Evolutionary conservation across 192 early-diverging fungal species (phyloP).

Genomic region (Coemansia sp.): DNA sequence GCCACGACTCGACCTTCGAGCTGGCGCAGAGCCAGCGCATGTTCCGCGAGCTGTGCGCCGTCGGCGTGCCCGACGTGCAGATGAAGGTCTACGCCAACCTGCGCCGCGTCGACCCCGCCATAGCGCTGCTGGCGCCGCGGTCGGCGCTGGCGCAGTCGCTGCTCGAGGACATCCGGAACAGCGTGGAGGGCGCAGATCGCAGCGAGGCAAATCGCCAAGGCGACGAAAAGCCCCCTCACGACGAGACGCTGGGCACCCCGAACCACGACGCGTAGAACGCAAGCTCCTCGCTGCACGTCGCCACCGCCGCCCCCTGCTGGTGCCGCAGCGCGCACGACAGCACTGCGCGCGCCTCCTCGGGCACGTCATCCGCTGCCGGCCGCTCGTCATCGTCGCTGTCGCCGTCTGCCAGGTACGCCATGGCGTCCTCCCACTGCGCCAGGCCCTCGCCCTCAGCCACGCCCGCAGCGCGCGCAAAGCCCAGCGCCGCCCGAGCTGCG

Average conservation of each 20-base stretch:
- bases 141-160: constrained; percentile 54
- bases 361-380: constrained; percentile 36
- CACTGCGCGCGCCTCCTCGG: constrained; percentile 22
- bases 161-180: constrained; percentile 45
- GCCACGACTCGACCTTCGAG: constrained; percentile 54
- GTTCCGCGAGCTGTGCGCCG: constrained; percentile 48
- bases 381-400: constrained; percentile 21
- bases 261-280: constrained; percentile 51
- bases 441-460: neutral
- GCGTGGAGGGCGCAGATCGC: neutral
- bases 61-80: constrained; percentile 54
- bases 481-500: neutral
- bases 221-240: no score
- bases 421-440: constrained; percentile 25
- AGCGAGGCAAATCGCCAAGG: no score
- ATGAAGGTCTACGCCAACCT: constrained; percentile 58
- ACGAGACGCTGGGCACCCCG: constrained; percentile 12
- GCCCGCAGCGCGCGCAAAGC: neutral
- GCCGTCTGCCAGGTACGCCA: constrained; percentile 8
- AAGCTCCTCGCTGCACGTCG: constrained; percentile 36
- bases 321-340: constrained; percentile 26
- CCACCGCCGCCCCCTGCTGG: constrained; percentile 12
- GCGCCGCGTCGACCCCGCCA: constrained; percentile 53
- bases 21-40: constrained; percentile 52
- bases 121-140: constrained; percentile 48